Evolutionary conservation across 495 filamentous ascomycete genomes (phyloP).

Genomic region (Penicilliopsis zonata): DNA sequence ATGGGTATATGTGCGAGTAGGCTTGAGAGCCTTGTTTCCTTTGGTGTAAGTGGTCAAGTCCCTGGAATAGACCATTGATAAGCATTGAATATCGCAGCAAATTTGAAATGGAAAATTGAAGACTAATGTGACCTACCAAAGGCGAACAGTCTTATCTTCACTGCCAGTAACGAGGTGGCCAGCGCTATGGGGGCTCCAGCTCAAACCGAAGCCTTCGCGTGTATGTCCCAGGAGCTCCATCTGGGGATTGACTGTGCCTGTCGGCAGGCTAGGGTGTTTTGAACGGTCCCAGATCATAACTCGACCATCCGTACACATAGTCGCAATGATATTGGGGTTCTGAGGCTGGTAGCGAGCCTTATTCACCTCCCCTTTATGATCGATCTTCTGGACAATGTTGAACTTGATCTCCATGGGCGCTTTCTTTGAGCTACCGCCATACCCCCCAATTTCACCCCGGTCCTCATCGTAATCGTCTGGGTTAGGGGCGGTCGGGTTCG

Average conservation of each 20-base stretch:
- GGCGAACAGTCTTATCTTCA: constrained; percentile 77
- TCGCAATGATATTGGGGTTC: constrained; percentile 94
- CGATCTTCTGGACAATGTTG: constrained; percentile 86
- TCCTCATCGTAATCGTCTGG: constrained; percentile 82
- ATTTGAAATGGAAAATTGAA: not conserved
- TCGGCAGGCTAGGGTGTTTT: constrained; percentile 70
- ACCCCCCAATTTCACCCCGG: constrained; percentile 84
- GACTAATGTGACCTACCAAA: constrained; percentile 54
- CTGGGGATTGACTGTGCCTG: constrained; percentile 62
- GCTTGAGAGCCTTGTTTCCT: constrained; percentile 56
- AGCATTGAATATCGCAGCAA: constrained; percentile 5
- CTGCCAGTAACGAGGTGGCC: constrained; percentile 82
- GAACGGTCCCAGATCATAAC: constrained; percentile 92
- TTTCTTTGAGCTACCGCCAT: constrained; percentile 57
- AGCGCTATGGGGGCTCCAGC: constrained; percentile 77
- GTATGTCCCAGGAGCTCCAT: constrained; percentile 79
- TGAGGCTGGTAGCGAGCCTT: constrained; percentile 97
- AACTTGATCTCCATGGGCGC: constrained; percentile 63
- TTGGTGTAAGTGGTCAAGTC: constrained; percentile 62
- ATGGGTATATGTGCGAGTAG: constrained; percentile 67
- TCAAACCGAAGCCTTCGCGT: constrained; percentile 85
- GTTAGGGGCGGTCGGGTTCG: constrained; percentile 62
- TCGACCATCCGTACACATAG: constrained; percentile 75
- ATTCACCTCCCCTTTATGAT: constrained; percentile 94
- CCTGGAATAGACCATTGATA: constrained; percentile 32